These are phyloP conservation scores for Amanita brunnescens DNA, from an alignment of 768 basidiomycete genomes.

Conservation along the genomic window DNA sequence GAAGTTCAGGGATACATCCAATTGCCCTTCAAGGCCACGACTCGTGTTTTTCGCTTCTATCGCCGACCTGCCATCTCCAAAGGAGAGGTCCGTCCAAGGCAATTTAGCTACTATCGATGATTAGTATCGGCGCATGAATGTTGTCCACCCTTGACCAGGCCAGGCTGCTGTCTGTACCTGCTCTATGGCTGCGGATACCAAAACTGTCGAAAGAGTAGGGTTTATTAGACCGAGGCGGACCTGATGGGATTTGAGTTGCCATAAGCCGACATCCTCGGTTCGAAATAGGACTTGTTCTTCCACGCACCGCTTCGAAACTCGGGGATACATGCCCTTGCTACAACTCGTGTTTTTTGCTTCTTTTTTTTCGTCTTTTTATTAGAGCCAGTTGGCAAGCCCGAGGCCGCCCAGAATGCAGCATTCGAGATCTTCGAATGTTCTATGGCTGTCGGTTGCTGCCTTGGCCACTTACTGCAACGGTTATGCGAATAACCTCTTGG, in stretches of 20 bases:
- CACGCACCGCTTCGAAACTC: neutral
- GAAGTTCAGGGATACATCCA: no score
- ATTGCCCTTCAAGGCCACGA: no score
- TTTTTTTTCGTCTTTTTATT: neutral
- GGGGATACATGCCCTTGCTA: neutral
- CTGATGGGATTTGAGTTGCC: no score
- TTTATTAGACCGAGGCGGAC: slow-evolving; percentile 61
- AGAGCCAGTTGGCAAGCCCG: neutral
- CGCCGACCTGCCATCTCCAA: slow-evolving; percentile 47
- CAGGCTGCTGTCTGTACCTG: slow-evolving; percentile 56
- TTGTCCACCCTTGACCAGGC: slow-evolving; percentile 56
- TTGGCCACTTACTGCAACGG: neutral
- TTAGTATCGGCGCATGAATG: neutral
- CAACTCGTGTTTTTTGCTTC: no score
- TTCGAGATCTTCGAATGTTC: neutral
- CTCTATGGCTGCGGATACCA: slow-evolving; percentile 80
- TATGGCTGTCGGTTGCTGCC: neutral
- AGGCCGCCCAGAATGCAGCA: neutral
- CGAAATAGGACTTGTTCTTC: neutral
- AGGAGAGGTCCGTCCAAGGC: slow-evolving; percentile 64
- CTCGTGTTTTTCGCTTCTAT: slow-evolving; percentile 35
- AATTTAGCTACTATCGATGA: neutral
- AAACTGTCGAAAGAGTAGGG: slow-evolving; percentile 55
- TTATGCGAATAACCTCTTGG: neutral
- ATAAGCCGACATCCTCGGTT: neutral